Base-by-base conservation (phyloP, 1,139 yeast species). In the Nakaseomyces glabratus region DNA sequence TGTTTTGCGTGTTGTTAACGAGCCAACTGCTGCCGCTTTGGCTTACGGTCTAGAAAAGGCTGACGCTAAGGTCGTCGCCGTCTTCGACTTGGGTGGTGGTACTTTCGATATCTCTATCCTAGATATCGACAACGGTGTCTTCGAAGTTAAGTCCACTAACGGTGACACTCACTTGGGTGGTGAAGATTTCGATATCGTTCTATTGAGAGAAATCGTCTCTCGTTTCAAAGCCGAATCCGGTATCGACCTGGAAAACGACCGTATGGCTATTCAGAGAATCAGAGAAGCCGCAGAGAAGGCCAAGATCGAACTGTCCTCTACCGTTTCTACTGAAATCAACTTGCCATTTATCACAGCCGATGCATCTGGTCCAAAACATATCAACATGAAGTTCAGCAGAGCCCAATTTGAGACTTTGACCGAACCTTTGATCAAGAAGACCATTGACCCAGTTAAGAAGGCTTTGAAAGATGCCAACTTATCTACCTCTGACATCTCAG, bases 221-320 rank as follows among this genome's bases (percentile, higher is more conserved):
- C 77, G 76, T 61, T 93, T 90, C 79, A 86, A 90, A 75, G 76
- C 82, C 66, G 95, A 86, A 63, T 68, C 77, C 41, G 96, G 96
- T 58, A 73, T 90, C 55, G 93, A 88, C 64, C 76, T 90, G 58
- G 69, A 71, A 53, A 73, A 76, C 60, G 98, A 90, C 72, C 82
- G 97, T 68, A 88, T 88, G 95, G 97, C 97, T 55, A 82, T 90
- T 57, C 98, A 90, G 73, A 84, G 98, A 73, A 88, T 93, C 67
- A 85, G 98, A 74, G 98, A 90, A 72, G 98, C 98, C 52, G 94
- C 97, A 49, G 99, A 90, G 73, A 88, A 90, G 81, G 98, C 98
- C 59, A 90, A 90, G 82, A 86, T 86, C 60, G 97, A 88, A 69
- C 76, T 88, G 61, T 88, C 98, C 31, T 85, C 96, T 31, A 84